phyloP scores from a whole-genome alignment of 768 basidiomycete species.

The Tylopilus subfusipes region DNA sequence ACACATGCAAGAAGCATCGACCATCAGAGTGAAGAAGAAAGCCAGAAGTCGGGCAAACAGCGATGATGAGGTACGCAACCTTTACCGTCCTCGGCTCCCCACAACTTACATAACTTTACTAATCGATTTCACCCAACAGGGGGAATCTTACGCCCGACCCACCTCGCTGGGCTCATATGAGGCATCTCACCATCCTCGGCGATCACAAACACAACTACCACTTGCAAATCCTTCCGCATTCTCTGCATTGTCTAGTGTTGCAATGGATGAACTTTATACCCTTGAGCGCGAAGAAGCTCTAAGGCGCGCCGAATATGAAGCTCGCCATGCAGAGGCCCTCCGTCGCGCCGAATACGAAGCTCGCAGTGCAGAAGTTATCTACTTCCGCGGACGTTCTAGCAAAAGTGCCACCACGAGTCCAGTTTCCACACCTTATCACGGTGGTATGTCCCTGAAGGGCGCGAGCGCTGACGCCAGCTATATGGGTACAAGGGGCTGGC shows the following conservation, averaged over 20 bases:
- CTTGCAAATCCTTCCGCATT: slow-evolving; percentile 47
- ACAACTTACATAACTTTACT: slow-evolving; percentile 27
- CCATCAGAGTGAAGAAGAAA: slow-evolving; percentile 63
- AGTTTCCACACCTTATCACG: slow-evolving; percentile 42
- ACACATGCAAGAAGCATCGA: slow-evolving; percentile 23
- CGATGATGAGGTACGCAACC: slow-evolving; percentile 73
- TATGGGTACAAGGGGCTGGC: slow-evolving; percentile 40
- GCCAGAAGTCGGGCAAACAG: slow-evolving; percentile 74
- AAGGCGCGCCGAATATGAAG: slow-evolving; percentile 84
- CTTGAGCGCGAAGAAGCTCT: slow-evolving; percentile 84
- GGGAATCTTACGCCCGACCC: slow-evolving; percentile 57
- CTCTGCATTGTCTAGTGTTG: slow-evolving; percentile 67
- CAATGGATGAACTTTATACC: slow-evolving; percentile 86
- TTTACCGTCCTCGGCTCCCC: slow-evolving; percentile 23
- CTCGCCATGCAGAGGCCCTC: slow-evolving; percentile 65
- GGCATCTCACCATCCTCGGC: slow-evolving; percentile 26
- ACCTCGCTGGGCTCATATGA: slow-evolving; percentile 50
- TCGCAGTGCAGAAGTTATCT: slow-evolving; percentile 44
- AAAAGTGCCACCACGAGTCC: slow-evolving; percentile 73
- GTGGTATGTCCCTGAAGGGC: slow-evolving; percentile 18
- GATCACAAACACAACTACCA: slow-evolving; percentile 26
- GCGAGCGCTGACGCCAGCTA: slow-evolving; percentile 38
- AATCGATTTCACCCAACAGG: slow-evolving; percentile 32
- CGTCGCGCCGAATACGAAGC: slow-evolving; percentile 62
- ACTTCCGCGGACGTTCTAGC: slow-evolving; percentile 38